Evolutionary conservation across 2,329 filamentous ascomycete species (phyloP).

Genomic region (Pestalotiopsis sp.): DNA sequence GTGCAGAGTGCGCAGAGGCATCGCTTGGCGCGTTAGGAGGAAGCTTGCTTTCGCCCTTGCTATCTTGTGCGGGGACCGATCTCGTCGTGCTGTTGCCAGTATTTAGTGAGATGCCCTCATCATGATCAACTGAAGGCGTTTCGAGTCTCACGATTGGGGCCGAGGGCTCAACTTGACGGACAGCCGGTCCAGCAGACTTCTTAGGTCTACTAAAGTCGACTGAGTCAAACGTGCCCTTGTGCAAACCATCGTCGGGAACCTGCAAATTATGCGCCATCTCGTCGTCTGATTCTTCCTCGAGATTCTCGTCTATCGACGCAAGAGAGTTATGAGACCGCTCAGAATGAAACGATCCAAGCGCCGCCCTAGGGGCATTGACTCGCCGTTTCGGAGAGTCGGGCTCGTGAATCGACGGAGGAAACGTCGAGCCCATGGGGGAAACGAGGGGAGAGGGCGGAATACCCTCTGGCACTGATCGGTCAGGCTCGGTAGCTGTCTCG

Average conservation of each 20-base stretch:
- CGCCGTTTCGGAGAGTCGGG: background rate
- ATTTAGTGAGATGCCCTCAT: slow-evolving; percentile 14
- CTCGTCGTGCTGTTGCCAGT: slow-evolving; percentile 8
- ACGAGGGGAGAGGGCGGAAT: slow-evolving; percentile 22
- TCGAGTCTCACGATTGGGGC: slow-evolving; percentile 3
- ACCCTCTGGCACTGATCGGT: slow-evolving; percentile 25
- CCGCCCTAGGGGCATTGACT: background rate
- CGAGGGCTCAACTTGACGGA: background rate
- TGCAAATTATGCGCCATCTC: background rate
- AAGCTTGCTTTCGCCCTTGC: slow-evolving; percentile 17
- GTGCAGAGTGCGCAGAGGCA: slow-evolving; percentile 22
- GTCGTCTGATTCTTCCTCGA: slow-evolving; percentile 9
- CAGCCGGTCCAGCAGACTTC: background rate
- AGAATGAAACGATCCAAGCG: slow-evolving; percentile 10
- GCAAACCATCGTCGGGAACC: background rate
- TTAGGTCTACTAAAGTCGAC: slow-evolving; percentile 3
- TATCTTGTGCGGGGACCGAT: slow-evolving; percentile 13
- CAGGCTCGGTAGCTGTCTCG: slow-evolving; percentile 28
- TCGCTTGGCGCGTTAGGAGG: slow-evolving; percentile 18
- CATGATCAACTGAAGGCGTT: slow-evolving; percentile 11
- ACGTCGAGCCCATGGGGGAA: background rate
- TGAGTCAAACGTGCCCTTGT: background rate
- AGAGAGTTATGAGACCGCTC: slow-evolving; percentile 13
- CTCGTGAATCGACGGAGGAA: slow-evolving; percentile 1
- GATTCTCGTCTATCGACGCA: slow-evolving; percentile 13